phyloP scores from a whole-genome alignment of 371 early-diverging fungal genomes.

The Parasitella parasitica region DNA sequence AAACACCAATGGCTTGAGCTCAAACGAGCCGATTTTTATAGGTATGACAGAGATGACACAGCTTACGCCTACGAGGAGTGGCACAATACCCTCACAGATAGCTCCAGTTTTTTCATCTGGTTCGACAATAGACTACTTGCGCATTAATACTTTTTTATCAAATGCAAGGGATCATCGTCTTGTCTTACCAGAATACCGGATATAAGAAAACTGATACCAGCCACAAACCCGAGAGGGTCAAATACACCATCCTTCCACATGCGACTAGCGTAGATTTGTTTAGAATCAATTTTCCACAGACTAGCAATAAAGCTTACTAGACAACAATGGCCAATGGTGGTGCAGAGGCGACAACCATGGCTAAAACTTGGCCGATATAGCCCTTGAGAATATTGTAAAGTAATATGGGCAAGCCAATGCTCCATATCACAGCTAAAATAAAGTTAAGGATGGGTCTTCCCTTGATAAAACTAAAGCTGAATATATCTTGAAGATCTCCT shows the following conservation, averaged over 20 bases:
- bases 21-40: slow-evolving; percentile 32
- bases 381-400: slow-evolving; percentile 23
- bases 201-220: slow-evolving; percentile 34
- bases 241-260: slow-evolving; percentile 25
- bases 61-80: slow-evolving; percentile 36
- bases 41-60: slow-evolving; percentile 43
- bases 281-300: neutral
- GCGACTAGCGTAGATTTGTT: slow-evolving; percentile 10
- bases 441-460: slow-evolving; percentile 32
- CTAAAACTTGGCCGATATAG: slow-evolving; percentile 25
- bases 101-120: slow-evolving; percentile 31
- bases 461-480: slow-evolving; percentile 26
- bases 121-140: slow-evolving; percentile 49
- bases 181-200: slow-evolving; percentile 31
- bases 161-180: neutral
- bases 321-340: slow-evolving; percentile 28
- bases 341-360: slow-evolving; percentile 29
- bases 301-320: slow-evolving; percentile 9
- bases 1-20: slow-evolving; percentile 38
- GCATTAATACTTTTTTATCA: too few species aligned
- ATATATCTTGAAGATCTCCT: slow-evolving; percentile 22
- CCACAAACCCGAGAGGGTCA: slow-evolving; percentile 30
- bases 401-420: slow-evolving; percentile 29
- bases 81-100: slow-evolving; percentile 40
- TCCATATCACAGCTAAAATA: slow-evolving; percentile 28